Evolutionary conservation across 352 stramenopile genomes (phyloP), one percentile per base, ranked within the genome.

Genomic region (Globisporangium spinosum): DNA sequence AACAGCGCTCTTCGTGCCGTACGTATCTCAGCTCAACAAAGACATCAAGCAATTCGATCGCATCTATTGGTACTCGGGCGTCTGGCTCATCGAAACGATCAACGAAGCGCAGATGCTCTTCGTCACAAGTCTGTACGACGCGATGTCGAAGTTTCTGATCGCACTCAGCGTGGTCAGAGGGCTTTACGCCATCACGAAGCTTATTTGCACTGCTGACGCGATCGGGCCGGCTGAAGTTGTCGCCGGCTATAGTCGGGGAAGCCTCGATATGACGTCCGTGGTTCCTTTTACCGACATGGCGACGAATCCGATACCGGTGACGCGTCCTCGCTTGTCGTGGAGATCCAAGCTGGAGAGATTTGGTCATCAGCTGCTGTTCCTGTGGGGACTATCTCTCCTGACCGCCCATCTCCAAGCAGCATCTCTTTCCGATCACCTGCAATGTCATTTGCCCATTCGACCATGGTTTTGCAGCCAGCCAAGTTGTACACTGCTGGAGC

Each of bases 401-500:
- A 35, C 56, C 12, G 23, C 34, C n/a, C 71, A 77, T 22, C 54
- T 70, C 10, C 68, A 71, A 17, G 64, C 68, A n/a, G 32, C 55
- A 1, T 59, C 63, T 2, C 66, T 62, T 0, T 51, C 64, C 10
- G 8, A 0, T 40, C 56, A 56, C 45, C 9, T 54, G 65, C 59
- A 64, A 29, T 78, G 72, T 27, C 55, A 70, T 6, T 29, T 78
- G 20, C 62, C 68, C 64, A 71, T 69, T 6, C 61, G 60, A 9
- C 72, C 72, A 40, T 78, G 72, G 72, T 67, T 75, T 45, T 57
- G 51, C 3, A 53, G 23, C 3, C 60, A 57, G 17, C 58, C 72
- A 6, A 70, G 63, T 40, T 77, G 69, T 43, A 72, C 69, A 9
- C 54, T 77, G 17, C 67, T 75, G 51, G 72, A 75, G 22, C 71